Percentiles rank a stretch among this genome's conserved stretches.
Evolutionary conservation across 768 basidiomycete species (phyloP).

Genomic region (Pleurotus djamor): DNA sequence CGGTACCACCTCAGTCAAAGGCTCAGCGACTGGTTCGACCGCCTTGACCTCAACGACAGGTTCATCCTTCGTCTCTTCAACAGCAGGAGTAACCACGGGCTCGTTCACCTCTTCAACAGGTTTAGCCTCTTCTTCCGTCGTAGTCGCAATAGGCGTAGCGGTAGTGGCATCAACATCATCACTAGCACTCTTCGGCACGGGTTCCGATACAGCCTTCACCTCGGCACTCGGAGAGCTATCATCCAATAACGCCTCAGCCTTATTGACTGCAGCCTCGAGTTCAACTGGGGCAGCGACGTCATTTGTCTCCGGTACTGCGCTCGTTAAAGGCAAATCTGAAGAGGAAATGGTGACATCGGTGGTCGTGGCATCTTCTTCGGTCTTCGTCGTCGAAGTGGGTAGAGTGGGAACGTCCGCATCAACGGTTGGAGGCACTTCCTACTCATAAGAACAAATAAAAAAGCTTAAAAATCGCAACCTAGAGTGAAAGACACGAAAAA

Average conservation of each 20-base stretch:
- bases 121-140: not conserved
- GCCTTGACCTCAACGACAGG: not conserved
- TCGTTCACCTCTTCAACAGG: not conserved
- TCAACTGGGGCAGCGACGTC: not conserved
- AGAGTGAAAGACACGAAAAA: too few relatives aligned
- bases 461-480: too few relatives aligned
- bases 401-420: not conserved
- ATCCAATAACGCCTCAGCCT: not conserved
- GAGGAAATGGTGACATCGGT: not conserved
- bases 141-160: not conserved
- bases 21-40: not conserved
- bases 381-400: not conserved
- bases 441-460: too few relatives aligned
- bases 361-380: not conserved
- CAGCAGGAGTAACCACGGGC: not conserved
- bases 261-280: not conserved
- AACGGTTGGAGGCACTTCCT: not conserved
- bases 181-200: not conserved
- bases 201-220: not conserved
- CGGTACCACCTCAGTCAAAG: not conserved
- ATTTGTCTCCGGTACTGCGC: not conserved
- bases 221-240: not conserved
- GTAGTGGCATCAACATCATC: not conserved
- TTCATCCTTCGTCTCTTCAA: not conserved
- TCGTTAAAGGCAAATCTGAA: not conserved